Evolutionary conservation across 2,329 filamentous ascomycete species (phyloP), one percentile per base, ranked within the genome.

Genomic region (Tolypocladium pustulatum): DNA sequence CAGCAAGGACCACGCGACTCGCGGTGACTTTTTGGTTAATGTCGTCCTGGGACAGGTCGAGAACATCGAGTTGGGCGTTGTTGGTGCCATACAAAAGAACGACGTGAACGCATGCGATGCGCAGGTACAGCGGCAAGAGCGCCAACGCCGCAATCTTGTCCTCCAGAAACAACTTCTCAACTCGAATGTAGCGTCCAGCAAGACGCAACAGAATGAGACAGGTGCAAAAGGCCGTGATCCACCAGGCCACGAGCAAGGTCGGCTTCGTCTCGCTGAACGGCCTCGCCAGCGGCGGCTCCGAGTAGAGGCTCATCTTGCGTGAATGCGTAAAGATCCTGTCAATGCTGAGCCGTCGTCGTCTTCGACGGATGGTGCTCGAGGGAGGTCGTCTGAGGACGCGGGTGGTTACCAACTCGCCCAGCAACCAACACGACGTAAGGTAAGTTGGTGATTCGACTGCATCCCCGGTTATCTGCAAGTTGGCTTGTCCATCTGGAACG

Each of bases 211-310:
- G 71, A 63, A 99, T 97, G 68, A 97, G 91, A 62, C 87, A 83
- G 43, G 91, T 80, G 62, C 91, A 89, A 71, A 94, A 93, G 20
- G 84, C 79, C 32, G 91, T 94, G 62, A 88, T 91, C 92, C 93
- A 97, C 92, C 93, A 97, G 73, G 90, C 95, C 65, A 96, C 91
- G 63, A 99, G 81, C 54, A 99, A 78, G 0, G 92, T 96, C n/a
- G 93, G 91, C 71, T 96, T 95, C 75, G 94, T 87, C 54, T 79
- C 69, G 59, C 74, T 70, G 67, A 78, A 77, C 40, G 72, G 68
- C 27, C 49, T 52, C 27, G 30, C 8, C 4, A n/a, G 49, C 27
- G 49, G 49, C 30, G 49, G 49, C 9, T 32, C 17, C 25, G 49
- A 52, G 49, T 52, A 52, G 17, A 34, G 10, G 5, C 15, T 30